Conservation (phyloP, 2,329 filamentous ascomycete genomes). For the Fusarium illudens region DNA sequence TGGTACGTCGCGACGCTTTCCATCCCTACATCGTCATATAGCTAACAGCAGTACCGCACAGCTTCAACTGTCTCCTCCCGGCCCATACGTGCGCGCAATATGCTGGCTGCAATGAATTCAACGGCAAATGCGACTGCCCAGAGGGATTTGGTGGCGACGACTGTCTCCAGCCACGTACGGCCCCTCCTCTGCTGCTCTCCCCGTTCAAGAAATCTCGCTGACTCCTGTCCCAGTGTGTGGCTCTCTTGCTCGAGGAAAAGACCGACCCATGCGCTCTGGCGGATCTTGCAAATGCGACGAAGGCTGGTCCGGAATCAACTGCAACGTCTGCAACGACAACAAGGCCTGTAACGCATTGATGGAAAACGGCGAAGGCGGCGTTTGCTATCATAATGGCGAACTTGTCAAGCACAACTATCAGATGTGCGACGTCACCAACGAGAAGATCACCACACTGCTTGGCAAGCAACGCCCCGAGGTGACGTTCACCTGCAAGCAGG, state of each 20-base stretch:
- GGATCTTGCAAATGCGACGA: conserved; percentile 85
- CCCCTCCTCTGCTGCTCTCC: background rate
- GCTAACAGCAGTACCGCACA: conserved; percentile 47
- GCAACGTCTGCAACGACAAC: conserved; percentile 90
- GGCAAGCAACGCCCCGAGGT: conserved; percentile 89
- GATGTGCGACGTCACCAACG: conserved; percentile 97
- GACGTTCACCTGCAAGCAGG: conserved; percentile 88
- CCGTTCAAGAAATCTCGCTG: conserved; percentile 2
- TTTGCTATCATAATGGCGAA: conserved; percentile 91
- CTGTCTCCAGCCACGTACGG: conserved; percentile 80
- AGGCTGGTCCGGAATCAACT: conserved; percentile 97
- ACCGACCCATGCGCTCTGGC: conserved; percentile 78
- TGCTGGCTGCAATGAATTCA: conserved; percentile 85
- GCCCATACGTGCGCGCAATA: conserved; percentile 93
- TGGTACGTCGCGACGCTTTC: conserved; percentile 59
- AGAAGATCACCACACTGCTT: conserved; percentile 87
- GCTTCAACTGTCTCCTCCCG: conserved; percentile 98
- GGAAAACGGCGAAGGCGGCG: conserved; percentile 80
- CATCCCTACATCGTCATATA: background rate
- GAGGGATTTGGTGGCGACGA: conserved; percentile 94
- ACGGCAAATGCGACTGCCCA: conserved; percentile 92
- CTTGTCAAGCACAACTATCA: conserved; percentile 96
- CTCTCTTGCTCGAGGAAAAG: conserved; percentile 80
- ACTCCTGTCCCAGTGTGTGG: conserved; percentile 72
- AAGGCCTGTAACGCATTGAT: conserved; percentile 88